Percentiles rank a stretch among this genome's conserved stretches.
Evolutionary conservation across 177 flowering plant species (phyloP).

Genomic region (Vitis hybrid): DNA sequence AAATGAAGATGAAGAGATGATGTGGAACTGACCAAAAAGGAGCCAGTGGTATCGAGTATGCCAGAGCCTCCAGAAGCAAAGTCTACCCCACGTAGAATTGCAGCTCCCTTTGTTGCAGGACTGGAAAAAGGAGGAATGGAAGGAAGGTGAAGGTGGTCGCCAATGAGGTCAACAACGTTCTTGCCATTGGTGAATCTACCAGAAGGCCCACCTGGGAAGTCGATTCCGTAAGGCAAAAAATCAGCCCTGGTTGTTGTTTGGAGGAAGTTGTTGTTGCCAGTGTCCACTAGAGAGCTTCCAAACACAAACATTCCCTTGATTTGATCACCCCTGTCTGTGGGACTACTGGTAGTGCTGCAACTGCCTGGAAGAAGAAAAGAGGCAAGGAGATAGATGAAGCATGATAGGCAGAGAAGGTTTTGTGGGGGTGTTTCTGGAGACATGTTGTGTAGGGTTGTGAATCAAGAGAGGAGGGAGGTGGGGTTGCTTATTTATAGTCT

Average conservation of each 20-base stretch:
- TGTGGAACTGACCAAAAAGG: conserved; percentile 25
- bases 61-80: conserved; percentile 77
- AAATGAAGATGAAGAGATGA: not conserved
- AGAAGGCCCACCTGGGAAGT: conserved; percentile 59
- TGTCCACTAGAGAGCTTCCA: conserved; percentile 75
- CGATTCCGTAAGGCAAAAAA: conserved; percentile 62
- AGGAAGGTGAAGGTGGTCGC: conserved; percentile 29
- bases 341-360: not conserved
- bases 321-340: not conserved
- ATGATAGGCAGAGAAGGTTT: conserved; percentile 1
- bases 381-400: conserved; percentile 5
- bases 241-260: conserved; percentile 44
- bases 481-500: no score
- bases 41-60: conserved; percentile 60
- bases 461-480: no score
- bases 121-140: conserved; percentile 35
- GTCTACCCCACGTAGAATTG: conserved; percentile 55
- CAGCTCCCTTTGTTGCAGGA: conserved; percentile 39
- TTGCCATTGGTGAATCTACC: conserved; percentile 71
- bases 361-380: not conserved
- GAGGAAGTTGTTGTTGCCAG: conserved; percentile 72
- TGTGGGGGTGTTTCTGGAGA: no score
- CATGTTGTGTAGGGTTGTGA: no score
- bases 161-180: conserved; percentile 51
- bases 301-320: conserved; percentile 64